Evolutionary conservation across 345 rosid genomes (phyloP).

Genomic region (Cardamine chenopodiifolia): DNA sequence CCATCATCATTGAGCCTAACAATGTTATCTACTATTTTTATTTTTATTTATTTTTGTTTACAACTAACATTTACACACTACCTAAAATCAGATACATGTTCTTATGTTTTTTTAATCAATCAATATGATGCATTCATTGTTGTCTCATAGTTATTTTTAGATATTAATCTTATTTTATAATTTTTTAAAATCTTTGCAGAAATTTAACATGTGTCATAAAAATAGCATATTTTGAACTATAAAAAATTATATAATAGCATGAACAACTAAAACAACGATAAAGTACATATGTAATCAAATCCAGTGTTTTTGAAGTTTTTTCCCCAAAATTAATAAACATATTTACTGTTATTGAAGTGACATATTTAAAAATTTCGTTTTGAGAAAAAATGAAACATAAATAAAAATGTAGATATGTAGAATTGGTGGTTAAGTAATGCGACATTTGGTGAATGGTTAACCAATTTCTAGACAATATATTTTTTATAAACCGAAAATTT

Average conservation of each 20-base stretch:
- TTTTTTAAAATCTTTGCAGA: background rate
- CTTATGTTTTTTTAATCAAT: background rate
- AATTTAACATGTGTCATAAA: background rate
- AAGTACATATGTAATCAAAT: background rate
- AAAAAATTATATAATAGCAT: background rate
- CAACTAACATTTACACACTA: background rate
- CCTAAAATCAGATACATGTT: background rate
- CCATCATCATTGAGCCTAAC: slow-evolving; percentile 26
- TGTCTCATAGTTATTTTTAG: background rate
- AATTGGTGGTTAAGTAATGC: background rate
- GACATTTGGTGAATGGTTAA: background rate
- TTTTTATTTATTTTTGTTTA: background rate
- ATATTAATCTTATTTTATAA: background rate
- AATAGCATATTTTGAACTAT: background rate
- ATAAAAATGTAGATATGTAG: background rate
- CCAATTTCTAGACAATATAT: background rate
- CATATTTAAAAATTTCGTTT: background rate
- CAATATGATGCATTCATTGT: background rate
- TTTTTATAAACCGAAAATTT: background rate
- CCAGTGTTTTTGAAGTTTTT: background rate
- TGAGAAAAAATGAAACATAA: background rate
- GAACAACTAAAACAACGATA: background rate
- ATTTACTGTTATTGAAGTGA: background rate
- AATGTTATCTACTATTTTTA: background rate
- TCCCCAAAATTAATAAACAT: background rate